Base-by-base conservation (phyloP, 805 yeast species). In the Clavispora fructus region DNA sequence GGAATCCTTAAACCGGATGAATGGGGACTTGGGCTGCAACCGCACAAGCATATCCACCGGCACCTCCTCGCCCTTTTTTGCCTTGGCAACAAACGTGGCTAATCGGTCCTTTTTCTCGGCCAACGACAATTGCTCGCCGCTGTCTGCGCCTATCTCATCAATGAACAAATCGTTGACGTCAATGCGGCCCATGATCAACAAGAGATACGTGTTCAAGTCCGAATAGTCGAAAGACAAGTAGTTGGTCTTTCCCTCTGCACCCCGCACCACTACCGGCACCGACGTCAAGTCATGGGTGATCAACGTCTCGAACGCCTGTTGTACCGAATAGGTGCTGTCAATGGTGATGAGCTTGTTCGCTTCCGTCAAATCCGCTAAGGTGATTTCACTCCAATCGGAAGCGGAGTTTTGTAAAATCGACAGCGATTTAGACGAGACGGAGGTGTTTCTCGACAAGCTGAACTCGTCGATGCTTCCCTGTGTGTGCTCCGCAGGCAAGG, bases 1-100 rank as follows among this genome's bases (percentile, higher is more conserved):
- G 19, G 67, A 54, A 56, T 87, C 90, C 39, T 81, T 78, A 47
- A 94, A 71, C 60, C 87, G 86, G 50, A 86, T 77, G 60, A 91
- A 89, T 3, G 96, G 96, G 59, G 89, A 92, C 61, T 91, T 91
- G 29, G 89, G 90, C 19, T 92, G 85, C 50, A 94, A 69, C 56
- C 82, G 83, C 42, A 90, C 83, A 31, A 91, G 95, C 66, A 90
- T 89, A 48, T 83, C 82, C 6, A 94, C 97, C 3, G 97, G 95
- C 0, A 94, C 96, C 43, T 87, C 91, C 51, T 85, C 87, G 37
- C 97, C 97, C 43, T 75, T 75, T 56, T 90, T 87, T 25, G 97
- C 96, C 57, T 77, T 80, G 46, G 68, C 63, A 54, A 80, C 65
- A 45, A 75, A 61, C 14, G 63, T 57, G 17, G 69, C 63, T 39